Evolutionary conservation across 352 stramenopile genomes (phyloP).

Genomic region (Thraustotheca clavata): DNA sequence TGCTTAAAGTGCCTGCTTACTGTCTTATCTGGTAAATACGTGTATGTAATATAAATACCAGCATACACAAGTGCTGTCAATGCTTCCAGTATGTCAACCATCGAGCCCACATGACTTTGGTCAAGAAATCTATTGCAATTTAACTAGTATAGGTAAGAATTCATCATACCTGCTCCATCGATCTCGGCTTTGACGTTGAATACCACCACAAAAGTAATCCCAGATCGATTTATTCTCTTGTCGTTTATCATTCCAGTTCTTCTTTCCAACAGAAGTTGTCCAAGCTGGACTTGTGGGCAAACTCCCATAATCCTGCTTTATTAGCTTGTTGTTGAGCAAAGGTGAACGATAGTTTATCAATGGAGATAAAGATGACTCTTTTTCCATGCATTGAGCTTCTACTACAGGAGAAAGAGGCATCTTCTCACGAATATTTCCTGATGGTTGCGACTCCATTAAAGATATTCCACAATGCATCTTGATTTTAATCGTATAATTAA

Average conservation of each 20-base stretch:
- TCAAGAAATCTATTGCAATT: conserved; percentile 71
- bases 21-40: conserved; percentile 55
- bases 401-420: too few species aligned
- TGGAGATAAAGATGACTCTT: too few species aligned
- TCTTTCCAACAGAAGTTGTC: not conserved
- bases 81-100: conserved; percentile 52
- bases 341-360: too few species aligned
- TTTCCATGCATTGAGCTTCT: too few species aligned
- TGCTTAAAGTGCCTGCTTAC: too few species aligned
- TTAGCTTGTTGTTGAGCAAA: too few species aligned
- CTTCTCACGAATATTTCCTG: too few species aligned
- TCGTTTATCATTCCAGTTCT: conserved; percentile 22
- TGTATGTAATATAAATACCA: conserved; percentile 63
- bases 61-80: conserved; percentile 50
- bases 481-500: too few species aligned
- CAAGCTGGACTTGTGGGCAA: conserved; percentile 9
- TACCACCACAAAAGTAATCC: conserved; percentile 12
- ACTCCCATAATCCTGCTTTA: conserved; percentile 8
- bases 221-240: not conserved
- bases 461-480: too few species aligned
- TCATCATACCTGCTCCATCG: conserved; percentile 2
- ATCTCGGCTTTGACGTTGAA: conserved; percentile 17
- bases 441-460: too few species aligned
- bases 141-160: not conserved
- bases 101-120: conserved; percentile 60